A percentile compares a stretch with the other conserved stretches of the same genome.
phyloP scores from a whole-genome alignment of 108 stramenopile genomes.

The Schizochytrium sp. region DNA sequence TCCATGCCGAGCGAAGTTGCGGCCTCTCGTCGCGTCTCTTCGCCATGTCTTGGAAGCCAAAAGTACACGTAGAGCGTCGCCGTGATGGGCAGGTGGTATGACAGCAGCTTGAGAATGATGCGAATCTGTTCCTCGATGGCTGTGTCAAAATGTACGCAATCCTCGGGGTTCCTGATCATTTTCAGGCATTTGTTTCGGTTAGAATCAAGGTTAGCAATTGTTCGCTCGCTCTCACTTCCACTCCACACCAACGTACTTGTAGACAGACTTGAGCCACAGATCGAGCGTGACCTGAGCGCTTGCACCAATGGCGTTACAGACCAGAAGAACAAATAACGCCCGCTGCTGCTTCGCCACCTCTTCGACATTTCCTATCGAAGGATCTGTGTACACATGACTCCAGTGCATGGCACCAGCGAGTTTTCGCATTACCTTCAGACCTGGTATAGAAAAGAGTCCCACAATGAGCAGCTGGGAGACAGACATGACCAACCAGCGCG shows the following conservation, averaged over 20 bases:
- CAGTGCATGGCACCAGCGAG: not conserved
- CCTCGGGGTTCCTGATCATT: not conserved
- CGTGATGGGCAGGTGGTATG: not conserved
- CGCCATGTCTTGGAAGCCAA: not conserved
- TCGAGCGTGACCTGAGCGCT: not conserved
- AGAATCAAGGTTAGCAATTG: not conserved
- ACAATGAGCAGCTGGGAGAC: constrained; percentile 6
- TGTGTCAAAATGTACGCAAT: not conserved
- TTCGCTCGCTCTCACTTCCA: not conserved
- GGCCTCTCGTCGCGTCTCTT: not conserved
- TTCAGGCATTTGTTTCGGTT: too few relatives aligned
- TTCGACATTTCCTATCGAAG: not conserved
- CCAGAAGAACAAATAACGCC: not conserved
- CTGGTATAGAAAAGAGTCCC: not conserved
- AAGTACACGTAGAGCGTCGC: constrained; percentile 2
- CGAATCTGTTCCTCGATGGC: not conserved
- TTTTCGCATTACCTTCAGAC: not conserved
- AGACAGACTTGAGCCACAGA: not conserved
- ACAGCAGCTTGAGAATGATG: not conserved
- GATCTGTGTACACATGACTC: not conserved
- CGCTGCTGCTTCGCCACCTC: not conserved
- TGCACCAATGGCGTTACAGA: not conserved
- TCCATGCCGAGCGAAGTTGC: not conserved
- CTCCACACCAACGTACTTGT: not conserved
- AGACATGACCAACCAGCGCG: constrained; percentile 10